Base-by-base conservation (phyloP, 768 basidiomycete genomes). In the Pulveroboletus frians region DNA sequence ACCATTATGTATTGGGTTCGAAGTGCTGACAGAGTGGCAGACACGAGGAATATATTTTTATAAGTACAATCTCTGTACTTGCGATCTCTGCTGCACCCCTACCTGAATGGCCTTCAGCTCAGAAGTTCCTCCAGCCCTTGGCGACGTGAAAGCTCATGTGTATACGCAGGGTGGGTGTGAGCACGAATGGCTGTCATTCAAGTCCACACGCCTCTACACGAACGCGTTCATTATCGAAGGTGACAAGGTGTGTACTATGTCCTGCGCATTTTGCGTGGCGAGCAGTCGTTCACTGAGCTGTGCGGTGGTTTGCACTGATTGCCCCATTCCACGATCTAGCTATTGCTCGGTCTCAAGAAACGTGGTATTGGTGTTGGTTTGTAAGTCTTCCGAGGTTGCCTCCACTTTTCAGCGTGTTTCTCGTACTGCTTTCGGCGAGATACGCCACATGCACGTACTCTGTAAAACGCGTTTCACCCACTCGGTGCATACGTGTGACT, bases 281-380 rank as follows among this genome's bases (percentile, higher is more conserved):
- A 31, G 13, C 37, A 18, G 14, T 23, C 32, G 27, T 29, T 40
- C 30, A 51, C 9, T 23, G 32, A 18, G 29, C 40, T 26, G 5
- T 17, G 17, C 7, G 18, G 18, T 31, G 17, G 18, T 15, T 18
- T 29, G 20, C 6, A 14, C 23, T 26, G 2, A 35, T 34, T 14
- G 8, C 27, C 29, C 23, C 14, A 14, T 34, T 20, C 79, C 2
- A 82, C 81, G 37, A 73, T 77, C 46, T 76, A 88, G 82, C 66
- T 91, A 13, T 67, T 91, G 14, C 74, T 91, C 9, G 88, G 88
- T 4, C 78, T 77, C 58, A 91, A 91, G 67, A 90, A 90, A 63
- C 76, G 88, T 21, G 88, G 88, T 2, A 82, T 88, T 61, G 88
- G 88, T 21, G 69, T 69, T 32, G 74, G 77, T 52, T 71, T 79